Base-by-base conservation (phyloP, 345 rosid species). In the Sisymbrium altissimum region DNA sequence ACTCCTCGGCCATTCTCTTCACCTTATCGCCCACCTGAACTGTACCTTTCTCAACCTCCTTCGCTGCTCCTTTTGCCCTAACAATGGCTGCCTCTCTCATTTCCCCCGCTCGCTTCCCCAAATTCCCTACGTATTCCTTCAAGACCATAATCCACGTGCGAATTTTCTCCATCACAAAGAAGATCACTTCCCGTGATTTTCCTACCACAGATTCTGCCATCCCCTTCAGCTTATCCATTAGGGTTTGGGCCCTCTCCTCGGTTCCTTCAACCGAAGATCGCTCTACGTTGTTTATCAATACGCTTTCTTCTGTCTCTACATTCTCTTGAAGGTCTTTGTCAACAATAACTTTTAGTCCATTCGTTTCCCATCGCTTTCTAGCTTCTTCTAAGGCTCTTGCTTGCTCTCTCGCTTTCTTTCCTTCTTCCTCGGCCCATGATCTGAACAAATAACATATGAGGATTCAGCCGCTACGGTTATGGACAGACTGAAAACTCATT, bases 361-460 rank as follows among this genome's bases (percentile, higher is more conserved):
- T 89, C 74, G 84, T 88, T 87, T 87, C 92, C 97, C 97, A 95
- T 33, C 80, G 88, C 65, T 86, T 85, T 79, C 97, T 87, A 35
- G 96, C 97, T 64, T 90, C 94, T 76, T 92, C 97, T 33, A 95
- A 84, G 68, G 89, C 86, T 79, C 83, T 87, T 32, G 92, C 97
- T 52, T 87, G 91, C 71, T 87, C 97, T 57, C 85, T 85, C 15
- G 92, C 97, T 84, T 86, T 85, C 75, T 88, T 91, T 46, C 92
- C 99, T 83, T 92, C 99, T 29, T 92, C 97, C 84, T 92, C 96
- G 5, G 99, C 99, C 99, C 99, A 95, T 50, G 92, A 81, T 83
- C 99, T 95, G 77, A 57, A 79, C 41, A 71, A 60, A 58, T 9
- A 55, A 54, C 62, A 64, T 4, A 62, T n/a, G 46, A 70, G 29